Evolutionary conservation across 805 yeast species (phyloP), one percentile per base, ranked within the genome.

Genomic region (Yarrowia hollandica): DNA sequence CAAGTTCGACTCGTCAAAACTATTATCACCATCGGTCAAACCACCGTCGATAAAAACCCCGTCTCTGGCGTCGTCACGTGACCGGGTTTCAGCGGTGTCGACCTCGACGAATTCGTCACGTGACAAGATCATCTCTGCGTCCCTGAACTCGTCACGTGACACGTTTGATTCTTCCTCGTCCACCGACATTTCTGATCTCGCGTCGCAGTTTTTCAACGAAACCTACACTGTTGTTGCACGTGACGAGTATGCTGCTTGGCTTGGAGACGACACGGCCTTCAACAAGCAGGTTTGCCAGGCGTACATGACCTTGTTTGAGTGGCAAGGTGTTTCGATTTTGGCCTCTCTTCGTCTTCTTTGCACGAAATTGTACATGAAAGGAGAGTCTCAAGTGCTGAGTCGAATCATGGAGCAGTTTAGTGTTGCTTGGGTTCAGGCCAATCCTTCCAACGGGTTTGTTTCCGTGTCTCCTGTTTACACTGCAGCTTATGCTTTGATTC

Each of bases 331-430:
- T n/a, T 79, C 81, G 60, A 71, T 89, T 44, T 72, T 88, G 38
- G 69, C 71, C 2, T 75, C 90, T 1, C 76, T 90, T 15, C 74
- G 90, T 28, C 70, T 71, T 42, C 73, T 89, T 28, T 88, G 95
- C 64, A 77, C 79, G 34, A 80, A 77, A 63, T 68, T 89, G n/a
- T 86, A 85, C 71, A 77, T 90, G 65, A 82, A 82, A 66, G 96
- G 92, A 6, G 96, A 90, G 71, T 83, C 94, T 2, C 91, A 86
- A 65, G 86, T 85, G 66, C 82, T 89, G 56, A 94, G 88, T 70
- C 78, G 88, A 50, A 79, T 89, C 26, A 73, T 90, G 60, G 84
- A 86, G 41, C 77, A 84, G 3, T 84, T 88, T 67, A 80, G 94
- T 16, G 75, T 75, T 56, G 79, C 84, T 57, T 89, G 91, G 84